Evolutionary conservation across 179 eudicot species (phyloP).

Genomic region (Silene vulgaris): DNA sequence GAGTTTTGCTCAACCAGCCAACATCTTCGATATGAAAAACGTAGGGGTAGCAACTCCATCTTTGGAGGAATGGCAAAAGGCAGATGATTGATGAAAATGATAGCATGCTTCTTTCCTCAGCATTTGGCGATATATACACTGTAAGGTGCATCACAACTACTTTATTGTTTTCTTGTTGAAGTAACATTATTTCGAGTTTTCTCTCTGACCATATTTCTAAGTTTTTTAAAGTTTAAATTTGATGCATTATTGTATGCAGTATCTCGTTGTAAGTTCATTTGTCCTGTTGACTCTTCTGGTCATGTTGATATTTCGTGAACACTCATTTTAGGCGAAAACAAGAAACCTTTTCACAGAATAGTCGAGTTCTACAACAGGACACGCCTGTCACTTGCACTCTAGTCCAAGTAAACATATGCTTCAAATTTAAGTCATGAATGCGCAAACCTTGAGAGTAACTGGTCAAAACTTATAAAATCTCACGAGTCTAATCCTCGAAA

Average conservation of each 20-base stretch:
- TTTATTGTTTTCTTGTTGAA: background rate
- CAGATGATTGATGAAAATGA: constrained; percentile 13
- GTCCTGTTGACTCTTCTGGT: constrained; percentile 5
- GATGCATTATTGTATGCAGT: background rate
- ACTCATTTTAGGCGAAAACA: too few species aligned
- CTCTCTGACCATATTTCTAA: constrained; percentile 10
- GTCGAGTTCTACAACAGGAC: too few species aligned
- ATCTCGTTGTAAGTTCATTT: background rate
- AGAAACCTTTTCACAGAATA: background rate
- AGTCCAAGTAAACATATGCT: too few species aligned
- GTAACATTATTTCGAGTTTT: background rate
- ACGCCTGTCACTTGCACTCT: too few species aligned
- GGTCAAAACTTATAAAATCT: too few species aligned
- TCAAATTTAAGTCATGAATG: too few species aligned
- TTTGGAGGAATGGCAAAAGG: constrained; percentile 56
- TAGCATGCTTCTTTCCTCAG: background rate
- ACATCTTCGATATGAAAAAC: constrained; percentile 67
- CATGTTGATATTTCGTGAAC: background rate
- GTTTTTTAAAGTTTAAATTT: background rate
- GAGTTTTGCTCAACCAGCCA: constrained; percentile 43
- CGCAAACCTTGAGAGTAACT: too few species aligned
- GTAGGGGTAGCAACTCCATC: constrained; percentile 71
- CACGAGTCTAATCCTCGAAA: too few species aligned
- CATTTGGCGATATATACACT: background rate
- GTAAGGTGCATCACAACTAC: background rate